A percentile compares a stretch with the other conserved stretches of the same genome.
Evolutionary conservation across 345 rosid genomes (phyloP).

Genomic region (Firmiana major): DNA sequence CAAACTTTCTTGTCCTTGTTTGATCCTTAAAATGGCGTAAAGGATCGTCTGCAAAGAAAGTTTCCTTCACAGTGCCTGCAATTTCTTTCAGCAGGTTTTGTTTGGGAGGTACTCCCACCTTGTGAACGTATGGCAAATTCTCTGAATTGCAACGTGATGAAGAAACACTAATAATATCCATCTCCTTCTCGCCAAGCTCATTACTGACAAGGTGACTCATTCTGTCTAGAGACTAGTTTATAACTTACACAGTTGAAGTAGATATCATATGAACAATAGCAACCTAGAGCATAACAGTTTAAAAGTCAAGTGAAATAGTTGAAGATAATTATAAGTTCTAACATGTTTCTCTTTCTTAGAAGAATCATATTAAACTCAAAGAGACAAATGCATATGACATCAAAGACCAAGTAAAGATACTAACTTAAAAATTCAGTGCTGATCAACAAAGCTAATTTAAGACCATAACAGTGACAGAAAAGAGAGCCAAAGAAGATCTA

Average conservation of each 20-base stretch:
- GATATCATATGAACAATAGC: background rate
- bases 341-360: background rate
- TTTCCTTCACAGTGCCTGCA: constrained; percentile 57
- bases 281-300: background rate
- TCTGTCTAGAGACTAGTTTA: background rate
- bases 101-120: constrained; percentile 72
- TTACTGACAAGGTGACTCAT: background rate
- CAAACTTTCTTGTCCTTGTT: constrained; percentile 47
- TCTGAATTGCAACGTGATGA: constrained; percentile 18
- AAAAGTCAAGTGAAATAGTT: background rate
- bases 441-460: background rate
- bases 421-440: background rate
- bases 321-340: background rate
- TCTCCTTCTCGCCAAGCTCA: background rate
- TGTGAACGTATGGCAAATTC: constrained; percentile 46
- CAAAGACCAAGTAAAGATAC: background rate
- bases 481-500: background rate
- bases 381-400: background rate
- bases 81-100: constrained; percentile 68
- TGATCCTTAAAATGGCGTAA: constrained; percentile 78
- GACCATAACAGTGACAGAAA: background rate
- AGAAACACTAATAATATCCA: constrained; percentile 9
- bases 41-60: constrained; percentile 84
- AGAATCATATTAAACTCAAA: background rate
- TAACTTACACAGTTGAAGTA: background rate